phyloP scores from a whole-genome alignment of 2,329 filamentous ascomycete genomes.

The Herpotrichia juniperi region DNA sequence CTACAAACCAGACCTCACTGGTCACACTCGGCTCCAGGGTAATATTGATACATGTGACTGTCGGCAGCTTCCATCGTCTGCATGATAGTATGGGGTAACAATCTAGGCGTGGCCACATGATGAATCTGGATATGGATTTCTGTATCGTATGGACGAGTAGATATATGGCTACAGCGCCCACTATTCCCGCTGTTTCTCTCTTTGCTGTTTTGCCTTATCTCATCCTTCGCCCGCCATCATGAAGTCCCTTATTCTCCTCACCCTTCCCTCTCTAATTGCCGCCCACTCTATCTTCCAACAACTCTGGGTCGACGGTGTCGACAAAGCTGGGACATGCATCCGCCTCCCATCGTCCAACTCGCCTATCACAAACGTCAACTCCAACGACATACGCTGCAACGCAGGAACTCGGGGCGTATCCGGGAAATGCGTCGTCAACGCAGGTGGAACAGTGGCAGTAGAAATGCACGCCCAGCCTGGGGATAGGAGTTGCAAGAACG shows the following conservation, averaged over 20 bases:
- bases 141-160: neutral
- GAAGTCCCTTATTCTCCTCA: slow-evolving; percentile 21
- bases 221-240: slow-evolving; percentile 7
- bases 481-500: slow-evolving; percentile 40
- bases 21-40: neutral
- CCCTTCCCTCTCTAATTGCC: slow-evolving; percentile 22
- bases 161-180: neutral
- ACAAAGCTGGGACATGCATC: slow-evolving; percentile 30
- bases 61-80: slow-evolving; percentile 3
- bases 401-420: slow-evolving; percentile 21
- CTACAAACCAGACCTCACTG: neutral
- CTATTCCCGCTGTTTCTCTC: neutral
- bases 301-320: slow-evolving; percentile 53
- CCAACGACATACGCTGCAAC: slow-evolving; percentile 58
- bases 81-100: neutral
- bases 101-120: slow-evolving; percentile 6
- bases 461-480: slow-evolving; percentile 37
- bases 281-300: slow-evolving; percentile 57
- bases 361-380: slow-evolving; percentile 60
- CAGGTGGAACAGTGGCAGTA: slow-evolving; percentile 30
- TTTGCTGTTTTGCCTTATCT: neutral
- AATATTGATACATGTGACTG: slow-evolving; percentile 3
- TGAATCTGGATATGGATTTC: neutral
- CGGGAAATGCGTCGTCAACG: slow-evolving; percentile 26
- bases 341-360: slow-evolving; percentile 22